These are phyloP conservation scores for Malus sylvestris DNA, from an alignment of 306 rosid genomes.

Conservation along the genomic window DNA sequence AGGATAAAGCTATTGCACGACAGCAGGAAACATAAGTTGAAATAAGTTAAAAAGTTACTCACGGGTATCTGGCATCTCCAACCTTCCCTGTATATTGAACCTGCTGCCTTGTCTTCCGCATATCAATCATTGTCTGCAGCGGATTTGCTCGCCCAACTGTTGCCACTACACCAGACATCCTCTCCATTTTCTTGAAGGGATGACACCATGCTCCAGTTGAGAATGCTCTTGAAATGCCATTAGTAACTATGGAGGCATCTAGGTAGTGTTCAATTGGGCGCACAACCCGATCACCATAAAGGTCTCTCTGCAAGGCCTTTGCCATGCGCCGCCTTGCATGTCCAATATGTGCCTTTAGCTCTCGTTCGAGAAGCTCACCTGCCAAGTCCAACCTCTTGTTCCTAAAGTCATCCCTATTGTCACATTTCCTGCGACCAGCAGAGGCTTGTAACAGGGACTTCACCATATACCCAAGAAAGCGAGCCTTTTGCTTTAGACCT, in stretches of 20 bases:
- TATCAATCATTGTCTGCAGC: slow-evolving; percentile 73
- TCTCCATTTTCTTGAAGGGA: slow-evolving; percentile 74
- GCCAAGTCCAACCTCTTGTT: slow-evolving; percentile 93
- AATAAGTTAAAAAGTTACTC: slow-evolving; percentile 33
- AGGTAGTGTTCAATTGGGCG: slow-evolving; percentile 73
- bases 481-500: slow-evolving; percentile 59
- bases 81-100: slow-evolving; percentile 90
- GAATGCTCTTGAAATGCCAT: slow-evolving; percentile 91
- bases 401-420: slow-evolving; percentile 81
- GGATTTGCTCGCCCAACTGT: slow-evolving; percentile 89
- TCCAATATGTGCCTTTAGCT: slow-evolving; percentile 69
- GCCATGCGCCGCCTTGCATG: slow-evolving; percentile 78
- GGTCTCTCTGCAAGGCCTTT: slow-evolving; percentile 89
- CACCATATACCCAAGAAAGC: slow-evolving; percentile 88
- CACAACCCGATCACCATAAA: slow-evolving; percentile 59
- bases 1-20: background rate
- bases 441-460: slow-evolving; percentile 74
- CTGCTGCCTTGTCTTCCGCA: slow-evolving; percentile 94
- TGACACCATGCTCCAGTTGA: slow-evolving; percentile 99
- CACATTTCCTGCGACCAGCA: slow-evolving; percentile 63
- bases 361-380: slow-evolving; percentile 79
- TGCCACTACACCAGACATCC: slow-evolving; percentile 88
- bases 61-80: slow-evolving; percentile 99
- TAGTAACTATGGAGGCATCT: slow-evolving; percentile 87
- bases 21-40: slow-evolving; percentile 2